phyloP scores from a whole-genome alignment of 2,329 filamentous ascomycete species.

The Cladosporium austrohemisphaericum region DNA sequence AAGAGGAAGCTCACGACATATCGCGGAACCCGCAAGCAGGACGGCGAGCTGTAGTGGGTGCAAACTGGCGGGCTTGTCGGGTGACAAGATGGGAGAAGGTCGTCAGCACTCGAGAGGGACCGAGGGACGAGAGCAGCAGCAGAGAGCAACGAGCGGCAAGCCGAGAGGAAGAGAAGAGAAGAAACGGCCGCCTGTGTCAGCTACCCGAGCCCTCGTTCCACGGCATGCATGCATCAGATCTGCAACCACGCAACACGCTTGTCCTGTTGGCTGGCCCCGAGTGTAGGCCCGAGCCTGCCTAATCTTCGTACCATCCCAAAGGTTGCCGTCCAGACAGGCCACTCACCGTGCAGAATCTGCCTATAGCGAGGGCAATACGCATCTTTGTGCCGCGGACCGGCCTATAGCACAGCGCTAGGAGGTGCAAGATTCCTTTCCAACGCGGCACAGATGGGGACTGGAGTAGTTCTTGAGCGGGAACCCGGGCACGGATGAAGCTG shows the following conservation, averaged over 20 bases:
- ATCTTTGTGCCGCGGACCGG: no score
- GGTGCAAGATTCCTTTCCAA: no score
- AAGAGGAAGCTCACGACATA: constrained; percentile 8
- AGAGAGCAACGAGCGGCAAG: background rate
- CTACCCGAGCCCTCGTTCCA: constrained; percentile 5
- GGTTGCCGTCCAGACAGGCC: background rate
- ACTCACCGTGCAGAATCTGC: background rate
- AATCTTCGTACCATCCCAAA: no score
- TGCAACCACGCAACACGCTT: no score
- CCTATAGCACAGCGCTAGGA: no score
- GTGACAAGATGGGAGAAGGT: no score
- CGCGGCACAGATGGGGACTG: no score
- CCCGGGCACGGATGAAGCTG: no score
- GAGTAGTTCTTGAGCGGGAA: no score
- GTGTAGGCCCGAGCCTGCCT: background rate
- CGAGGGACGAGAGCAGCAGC: background rate
- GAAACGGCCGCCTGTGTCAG: constrained; percentile 11
- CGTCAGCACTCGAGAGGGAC: no score
- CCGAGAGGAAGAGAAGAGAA: constrained; percentile 3
- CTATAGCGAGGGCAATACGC: constrained; percentile 1
- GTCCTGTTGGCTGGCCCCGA: background rate
- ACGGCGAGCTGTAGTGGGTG: no score
- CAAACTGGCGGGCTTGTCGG: no score
- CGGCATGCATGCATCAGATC: constrained; percentile 10
- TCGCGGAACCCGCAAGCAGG: constrained; percentile 4